Conservation (phyloP, 768 basidiomycete species). For the Exsudoporus frostii region DNA sequence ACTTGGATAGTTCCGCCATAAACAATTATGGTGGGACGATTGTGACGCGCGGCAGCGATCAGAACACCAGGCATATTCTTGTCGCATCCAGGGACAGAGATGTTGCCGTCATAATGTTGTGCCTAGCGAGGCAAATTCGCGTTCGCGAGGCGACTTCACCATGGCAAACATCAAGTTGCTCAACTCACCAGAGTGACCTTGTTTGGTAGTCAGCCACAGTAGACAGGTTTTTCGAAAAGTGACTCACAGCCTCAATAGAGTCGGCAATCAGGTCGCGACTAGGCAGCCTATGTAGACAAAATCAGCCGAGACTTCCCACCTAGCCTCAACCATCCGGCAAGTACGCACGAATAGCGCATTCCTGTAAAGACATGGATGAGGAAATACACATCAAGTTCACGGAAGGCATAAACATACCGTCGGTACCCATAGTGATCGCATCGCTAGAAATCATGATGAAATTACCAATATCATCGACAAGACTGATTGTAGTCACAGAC, state of each 20-base stretch:
- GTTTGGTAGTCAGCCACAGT: slow-evolving; percentile 6
- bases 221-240: not conserved
- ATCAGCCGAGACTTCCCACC: not conserved
- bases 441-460: slow-evolving; percentile 44
- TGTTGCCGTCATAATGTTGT: slow-evolving; percentile 87
- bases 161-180: not conserved
- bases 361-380: slow-evolving; percentile 40
- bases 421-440: slow-evolving; percentile 87
- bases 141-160: not conserved
- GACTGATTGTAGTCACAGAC: slow-evolving; percentile 34
- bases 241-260: slow-evolving; percentile 74
- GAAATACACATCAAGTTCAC: not conserved
- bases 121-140: slow-evolving; percentile 43
- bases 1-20: slow-evolving; percentile 85
- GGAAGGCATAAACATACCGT: slow-evolving; percentile 46
- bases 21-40: slow-evolving; percentile 83
- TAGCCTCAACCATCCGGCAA: not conserved
- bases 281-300: slow-evolving; percentile 54
- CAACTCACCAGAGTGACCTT: slow-evolving; percentile 55
- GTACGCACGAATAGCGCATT: slow-evolving; percentile 80
- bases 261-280: slow-evolving; percentile 89
- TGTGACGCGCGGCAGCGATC: slow-evolving; percentile 83
- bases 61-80: slow-evolving; percentile 93
- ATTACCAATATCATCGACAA: not conserved
- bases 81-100: slow-evolving; percentile 84